phyloP scores from a whole-genome alignment of 345 rosid species.

The Populus ilicifolia region DNA sequence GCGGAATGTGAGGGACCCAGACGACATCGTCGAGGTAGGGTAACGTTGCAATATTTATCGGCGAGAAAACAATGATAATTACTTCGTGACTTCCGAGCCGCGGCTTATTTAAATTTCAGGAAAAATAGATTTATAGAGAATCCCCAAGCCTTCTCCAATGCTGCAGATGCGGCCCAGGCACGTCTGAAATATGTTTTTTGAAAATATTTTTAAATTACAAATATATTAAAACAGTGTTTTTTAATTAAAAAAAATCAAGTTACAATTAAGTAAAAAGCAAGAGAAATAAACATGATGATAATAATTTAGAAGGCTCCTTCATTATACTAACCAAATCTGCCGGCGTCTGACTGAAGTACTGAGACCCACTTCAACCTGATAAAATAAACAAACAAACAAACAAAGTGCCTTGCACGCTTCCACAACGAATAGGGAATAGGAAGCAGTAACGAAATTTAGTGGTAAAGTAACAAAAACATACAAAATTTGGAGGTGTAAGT shows the following conservation, averaged over 20 bases:
- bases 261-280: too few species aligned
- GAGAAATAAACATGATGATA: too few species aligned
- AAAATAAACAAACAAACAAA: too few species aligned
- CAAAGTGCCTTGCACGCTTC: too few species aligned
- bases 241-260: too few species aligned
- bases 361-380: neutral
- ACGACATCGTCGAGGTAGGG: neutral
- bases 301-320: neutral
- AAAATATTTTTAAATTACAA: too few species aligned
- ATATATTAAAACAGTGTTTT: too few species aligned
- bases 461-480: too few species aligned
- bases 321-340: neutral
- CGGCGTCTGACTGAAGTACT: neutral
- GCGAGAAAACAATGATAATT: constrained; percentile 4
- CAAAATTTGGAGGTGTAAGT: too few species aligned
- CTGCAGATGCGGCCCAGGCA: neutral
- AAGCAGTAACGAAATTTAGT: too few species aligned
- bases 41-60: neutral
- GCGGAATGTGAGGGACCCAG: neutral
- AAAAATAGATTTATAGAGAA: neutral
- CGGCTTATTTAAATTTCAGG: neutral
- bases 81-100: neutral
- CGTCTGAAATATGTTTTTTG: too few species aligned
- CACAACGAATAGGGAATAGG: too few species aligned
- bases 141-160: neutral